A percentile compares a stretch with the other conserved stretches of the same genome.
Evolutionary conservation across 768 basidiomycete species (phyloP).

Genomic region (Lactifluus piperatus): DNA sequence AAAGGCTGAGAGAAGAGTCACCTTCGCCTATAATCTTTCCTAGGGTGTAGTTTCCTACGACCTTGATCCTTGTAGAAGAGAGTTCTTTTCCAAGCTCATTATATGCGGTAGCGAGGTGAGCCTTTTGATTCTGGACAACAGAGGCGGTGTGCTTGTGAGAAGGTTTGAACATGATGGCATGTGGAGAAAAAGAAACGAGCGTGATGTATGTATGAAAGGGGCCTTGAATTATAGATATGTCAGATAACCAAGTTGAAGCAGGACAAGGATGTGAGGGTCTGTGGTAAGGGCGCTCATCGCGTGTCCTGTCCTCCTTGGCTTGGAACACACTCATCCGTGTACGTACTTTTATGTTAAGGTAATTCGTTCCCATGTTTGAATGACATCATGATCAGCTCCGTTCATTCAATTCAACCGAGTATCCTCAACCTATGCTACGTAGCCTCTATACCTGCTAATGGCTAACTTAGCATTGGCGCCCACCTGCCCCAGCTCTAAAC

Average conservation of each 20-base stretch:
- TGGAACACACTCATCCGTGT: not conserved
- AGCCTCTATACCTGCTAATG: no score
- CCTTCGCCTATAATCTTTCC: constrained; percentile 95
- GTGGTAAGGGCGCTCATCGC: constrained; percentile 5
- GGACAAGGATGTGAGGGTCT: constrained; percentile 3
- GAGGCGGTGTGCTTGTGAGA: constrained; percentile 28
- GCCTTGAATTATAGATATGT: constrained; percentile 15
- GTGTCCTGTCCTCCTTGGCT: not conserved
- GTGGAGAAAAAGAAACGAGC: constrained; percentile 15
- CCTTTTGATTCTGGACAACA: constrained; percentile 55
- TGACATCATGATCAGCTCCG: not conserved
- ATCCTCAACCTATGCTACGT: no score
- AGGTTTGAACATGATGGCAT: constrained; percentile 18
- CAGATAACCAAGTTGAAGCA: constrained; percentile 7
- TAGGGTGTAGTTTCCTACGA: constrained; percentile 91
- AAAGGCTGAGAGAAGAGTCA: constrained; percentile 28
- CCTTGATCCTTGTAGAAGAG: constrained; percentile 80
- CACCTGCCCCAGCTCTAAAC: not conserved
- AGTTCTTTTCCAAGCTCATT: constrained; percentile 96
- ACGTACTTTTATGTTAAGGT: not conserved
- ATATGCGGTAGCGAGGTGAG: constrained; percentile 89
- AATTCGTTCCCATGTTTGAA: not conserved
- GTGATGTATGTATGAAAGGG: constrained; percentile 6
- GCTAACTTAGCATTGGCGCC: not conserved
- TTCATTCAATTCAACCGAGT: not conserved